These are phyloP conservation scores for Hyaloscypha finlandica DNA, from an alignment of 495 filamentous ascomycete species.

Conservation along the genomic window DNA sequence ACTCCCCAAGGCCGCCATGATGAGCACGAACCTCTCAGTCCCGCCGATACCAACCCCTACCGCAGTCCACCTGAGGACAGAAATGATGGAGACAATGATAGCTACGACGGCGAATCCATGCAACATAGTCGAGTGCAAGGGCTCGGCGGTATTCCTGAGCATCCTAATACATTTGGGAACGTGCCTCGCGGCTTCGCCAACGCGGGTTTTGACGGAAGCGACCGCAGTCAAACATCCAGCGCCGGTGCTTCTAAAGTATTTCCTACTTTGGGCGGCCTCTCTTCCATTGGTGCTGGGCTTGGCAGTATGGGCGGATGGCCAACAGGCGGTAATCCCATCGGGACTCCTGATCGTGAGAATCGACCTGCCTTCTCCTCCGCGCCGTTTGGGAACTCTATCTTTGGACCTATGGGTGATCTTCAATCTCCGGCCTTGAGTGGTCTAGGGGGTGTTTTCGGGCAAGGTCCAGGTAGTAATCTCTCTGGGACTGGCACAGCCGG, in stretches of 20 bases:
- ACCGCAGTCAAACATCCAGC: constrained; percentile 89
- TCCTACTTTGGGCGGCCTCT: constrained; percentile 61
- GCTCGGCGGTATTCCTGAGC: constrained; percentile 46
- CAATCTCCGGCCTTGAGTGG: constrained; percentile 67
- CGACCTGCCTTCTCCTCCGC: constrained; percentile 52
- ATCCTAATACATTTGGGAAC: constrained; percentile 44
- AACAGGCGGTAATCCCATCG: constrained; percentile 54
- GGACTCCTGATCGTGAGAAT: constrained; percentile 78
- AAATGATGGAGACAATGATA: constrained; percentile 65
- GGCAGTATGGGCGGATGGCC: constrained; percentile 67
- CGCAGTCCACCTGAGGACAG: constrained; percentile 81
- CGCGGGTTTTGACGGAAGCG: constrained; percentile 67
- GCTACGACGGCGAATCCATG: constrained; percentile 44
- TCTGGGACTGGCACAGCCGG: constrained; percentile 56
- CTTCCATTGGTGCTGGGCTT: constrained; percentile 55
- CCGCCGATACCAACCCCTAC: constrained; percentile 97
- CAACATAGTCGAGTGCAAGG: constrained; percentile 44
- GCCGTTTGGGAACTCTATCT: constrained; percentile 72
- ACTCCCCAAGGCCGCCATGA: constrained; percentile 56
- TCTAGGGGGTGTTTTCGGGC: constrained; percentile 48
- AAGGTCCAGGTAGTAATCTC: constrained; percentile 58
- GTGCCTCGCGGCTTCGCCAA: constrained; percentile 49
- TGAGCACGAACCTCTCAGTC: constrained; percentile 73
- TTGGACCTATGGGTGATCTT: constrained; percentile 69
- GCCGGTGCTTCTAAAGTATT: constrained; percentile 71